A percentile compares a stretch with the other conserved stretches of the same genome.
phyloP scores from a whole-genome alignment of 1,284 basidiomycete genomes.

The Rhodotorula mucilaginosa region DNA sequence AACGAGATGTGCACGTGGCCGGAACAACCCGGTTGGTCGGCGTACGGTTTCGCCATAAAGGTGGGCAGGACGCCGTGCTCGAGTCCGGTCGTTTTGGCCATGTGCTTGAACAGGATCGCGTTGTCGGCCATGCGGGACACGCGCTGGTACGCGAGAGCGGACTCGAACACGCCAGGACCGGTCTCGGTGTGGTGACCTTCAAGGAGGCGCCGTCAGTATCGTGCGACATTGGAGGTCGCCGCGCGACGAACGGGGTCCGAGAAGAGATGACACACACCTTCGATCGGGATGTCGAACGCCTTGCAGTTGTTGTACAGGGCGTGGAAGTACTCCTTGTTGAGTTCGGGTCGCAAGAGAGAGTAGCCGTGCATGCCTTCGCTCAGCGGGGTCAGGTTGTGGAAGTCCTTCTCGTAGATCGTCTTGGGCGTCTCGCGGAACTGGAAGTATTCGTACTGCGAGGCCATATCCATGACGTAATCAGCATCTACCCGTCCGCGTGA shows the following conservation, averaged over 20 bases:
- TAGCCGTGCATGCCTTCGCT: constrained; percentile 71
- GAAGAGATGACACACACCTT: constrained; percentile 60
- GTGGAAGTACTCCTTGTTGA: constrained; percentile 87
- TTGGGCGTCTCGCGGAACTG: constrained; percentile 64
- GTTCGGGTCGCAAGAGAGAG: constrained; percentile 28
- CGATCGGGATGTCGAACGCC: constrained; percentile 76
- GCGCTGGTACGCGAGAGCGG: constrained; percentile 79
- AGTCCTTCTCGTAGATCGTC: constrained; percentile 72
- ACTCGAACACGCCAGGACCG: constrained; percentile 76
- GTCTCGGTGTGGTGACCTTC: constrained; percentile 72
- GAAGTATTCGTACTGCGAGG: constrained; percentile 84
- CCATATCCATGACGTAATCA: too few relatives aligned
- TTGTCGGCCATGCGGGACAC: constrained; percentile 89
- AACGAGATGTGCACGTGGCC: constrained; percentile 92
- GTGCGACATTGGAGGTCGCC: background rate
- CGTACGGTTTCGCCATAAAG: constrained; percentile 81
- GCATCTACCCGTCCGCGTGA: too few relatives aligned
- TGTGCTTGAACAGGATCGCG: constrained; percentile 85
- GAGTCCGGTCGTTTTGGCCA: constrained; percentile 85
- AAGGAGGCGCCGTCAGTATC: background rate
- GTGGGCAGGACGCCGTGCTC: constrained; percentile 82
- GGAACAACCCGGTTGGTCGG: constrained; percentile 38
- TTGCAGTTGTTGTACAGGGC: constrained; percentile 76
- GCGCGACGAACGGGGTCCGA: too few relatives aligned
- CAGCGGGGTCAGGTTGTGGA: constrained; percentile 68